Evolutionary conservation across 768 basidiomycete species (phyloP).

Genomic region (Asterophora parasitica): DNA sequence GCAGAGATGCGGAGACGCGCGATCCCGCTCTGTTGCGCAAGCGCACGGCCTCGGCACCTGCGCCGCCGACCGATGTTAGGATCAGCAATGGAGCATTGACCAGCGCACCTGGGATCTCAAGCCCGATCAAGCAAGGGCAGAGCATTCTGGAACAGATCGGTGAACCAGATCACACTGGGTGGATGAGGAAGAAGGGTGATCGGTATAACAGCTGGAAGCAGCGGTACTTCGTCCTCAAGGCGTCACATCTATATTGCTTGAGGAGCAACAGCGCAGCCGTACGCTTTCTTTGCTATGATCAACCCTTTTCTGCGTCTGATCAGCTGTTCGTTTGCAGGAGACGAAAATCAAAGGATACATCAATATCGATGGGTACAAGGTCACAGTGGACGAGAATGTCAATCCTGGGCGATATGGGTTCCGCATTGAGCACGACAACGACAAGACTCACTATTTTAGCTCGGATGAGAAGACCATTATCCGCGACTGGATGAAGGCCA

Average conservation of each 20-base stretch:
- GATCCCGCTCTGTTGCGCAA: constrained; percentile 49
- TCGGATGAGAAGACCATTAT: constrained; percentile 81
- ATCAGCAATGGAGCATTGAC: constrained; percentile 2
- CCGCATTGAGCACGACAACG: constrained; percentile 83
- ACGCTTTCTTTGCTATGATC: constrained; percentile 24
- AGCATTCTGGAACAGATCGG: constrained; percentile 91
- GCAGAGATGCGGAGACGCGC: constrained; percentile 21
- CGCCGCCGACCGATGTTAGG: constrained; percentile 10
- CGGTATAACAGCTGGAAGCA: constrained; percentile 90
- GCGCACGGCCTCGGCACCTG: constrained; percentile 39
- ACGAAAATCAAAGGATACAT: constrained; percentile 96
- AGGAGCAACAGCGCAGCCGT: constrained; percentile 64
- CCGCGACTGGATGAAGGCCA: constrained; percentile 99
- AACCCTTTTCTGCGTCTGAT: background rate
- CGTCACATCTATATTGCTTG: constrained; percentile 84
- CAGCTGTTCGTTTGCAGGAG: constrained; percentile 47
- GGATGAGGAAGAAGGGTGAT: constrained; percentile 96
- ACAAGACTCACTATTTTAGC: constrained; percentile 88
- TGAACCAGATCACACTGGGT: constrained; percentile 82
- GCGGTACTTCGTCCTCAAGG: constrained; percentile 90
- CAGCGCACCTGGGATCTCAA: constrained; percentile 11
- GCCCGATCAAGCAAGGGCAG: constrained; percentile 50
- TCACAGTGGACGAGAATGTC: constrained; percentile 87
- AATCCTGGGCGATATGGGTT: constrained; percentile 94
- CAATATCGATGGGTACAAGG: constrained; percentile 86